Conservation (phyloP, 192 early-diverging fungal species). For the Gonapodya sp. region DNA sequence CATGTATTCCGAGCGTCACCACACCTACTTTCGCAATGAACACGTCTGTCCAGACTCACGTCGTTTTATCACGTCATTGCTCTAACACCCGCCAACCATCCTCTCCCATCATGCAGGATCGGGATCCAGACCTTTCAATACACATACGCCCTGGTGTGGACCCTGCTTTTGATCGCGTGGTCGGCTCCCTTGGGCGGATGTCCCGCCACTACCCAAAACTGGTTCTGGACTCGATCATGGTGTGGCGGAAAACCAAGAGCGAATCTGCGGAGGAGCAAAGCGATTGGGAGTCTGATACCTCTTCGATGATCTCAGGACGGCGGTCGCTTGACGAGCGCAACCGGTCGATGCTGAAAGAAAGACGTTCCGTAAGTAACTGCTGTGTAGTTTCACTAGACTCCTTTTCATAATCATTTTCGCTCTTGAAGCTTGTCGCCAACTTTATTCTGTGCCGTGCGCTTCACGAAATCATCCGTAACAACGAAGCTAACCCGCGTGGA, state of each 20-base stretch:
- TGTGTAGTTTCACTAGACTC: not conserved
- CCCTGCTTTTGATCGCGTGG: constrained; percentile 66
- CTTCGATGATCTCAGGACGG: not conserved
- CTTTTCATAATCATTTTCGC: not conserved
- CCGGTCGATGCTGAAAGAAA: not conserved
- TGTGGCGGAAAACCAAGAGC: constrained; percentile 62
- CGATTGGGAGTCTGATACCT: constrained; percentile 2
- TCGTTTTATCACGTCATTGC: too few species aligned
- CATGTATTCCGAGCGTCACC: not conserved
- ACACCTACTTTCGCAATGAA: not conserved
- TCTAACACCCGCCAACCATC: constrained; percentile 15
- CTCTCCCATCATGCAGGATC: constrained; percentile 35
- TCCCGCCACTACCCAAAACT: constrained; percentile 76
- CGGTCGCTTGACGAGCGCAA: not conserved
- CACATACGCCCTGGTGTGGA: constrained; percentile 60
- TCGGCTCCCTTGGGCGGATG: constrained; percentile 66
- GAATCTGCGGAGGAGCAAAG: constrained; percentile 34
- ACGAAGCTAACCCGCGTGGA: constrained; percentile 36
- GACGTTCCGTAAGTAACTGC: not conserved
- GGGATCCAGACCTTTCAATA: constrained; percentile 48
- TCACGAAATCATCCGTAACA: constrained; percentile 73
- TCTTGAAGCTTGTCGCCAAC: constrained; percentile 46
- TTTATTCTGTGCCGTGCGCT: constrained; percentile 83
- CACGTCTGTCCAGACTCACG: too few species aligned
- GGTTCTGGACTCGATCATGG: constrained; percentile 60